Percentiles rank a stretch among this genome's conserved stretches.
These are phyloP conservation scores for Plenodomus lindquistii DNA, from an alignment of 2,329 filamentous ascomycete genomes.

Conservation along the genomic window DNA sequence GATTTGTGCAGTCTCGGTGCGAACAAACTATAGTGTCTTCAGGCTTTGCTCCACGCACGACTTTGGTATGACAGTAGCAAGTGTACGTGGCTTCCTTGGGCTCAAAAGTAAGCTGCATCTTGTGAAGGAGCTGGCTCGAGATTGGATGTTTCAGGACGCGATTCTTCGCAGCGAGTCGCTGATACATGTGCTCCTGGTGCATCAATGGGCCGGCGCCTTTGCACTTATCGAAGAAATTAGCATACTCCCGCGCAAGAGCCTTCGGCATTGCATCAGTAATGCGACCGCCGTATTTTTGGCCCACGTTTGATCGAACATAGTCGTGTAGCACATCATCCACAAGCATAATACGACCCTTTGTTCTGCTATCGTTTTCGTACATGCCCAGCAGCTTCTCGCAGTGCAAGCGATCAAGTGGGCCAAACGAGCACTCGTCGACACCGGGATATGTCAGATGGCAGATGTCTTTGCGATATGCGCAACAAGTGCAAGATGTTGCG, in stretches of 20 bases:
- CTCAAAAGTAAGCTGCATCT: slow-evolving; percentile 7
- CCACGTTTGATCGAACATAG: slow-evolving; percentile 11
- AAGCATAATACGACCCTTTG: slow-evolving; percentile 27
- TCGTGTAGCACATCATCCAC: slow-evolving; percentile 22
- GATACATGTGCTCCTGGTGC: slow-evolving; percentile 19
- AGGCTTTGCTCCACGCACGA: background rate
- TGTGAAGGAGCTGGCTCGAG: slow-evolving; percentile 5
- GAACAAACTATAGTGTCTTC: slow-evolving; percentile 17
- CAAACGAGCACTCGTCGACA: slow-evolving; percentile 7
- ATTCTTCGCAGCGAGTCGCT: slow-evolving; percentile 16
- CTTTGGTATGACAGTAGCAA: slow-evolving; percentile 24
- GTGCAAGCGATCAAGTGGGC: slow-evolving; percentile 27
- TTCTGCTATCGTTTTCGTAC: slow-evolving; percentile 18
- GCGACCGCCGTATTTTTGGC: background rate
- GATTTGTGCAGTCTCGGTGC: slow-evolving; percentile 17
- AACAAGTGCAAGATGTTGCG: background rate
- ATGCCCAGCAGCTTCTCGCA: slow-evolving; percentile 19
- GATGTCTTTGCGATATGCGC: slow-evolving; percentile 5
- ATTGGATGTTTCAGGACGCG: slow-evolving; percentile 9
- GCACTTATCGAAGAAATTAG: slow-evolving; percentile 4
- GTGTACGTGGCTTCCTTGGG: slow-evolving; percentile 2
- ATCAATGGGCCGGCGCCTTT: slow-evolving; percentile 16
- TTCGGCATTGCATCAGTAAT: slow-evolving; percentile 6
- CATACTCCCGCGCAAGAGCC: slow-evolving; percentile 17
- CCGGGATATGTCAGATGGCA: slow-evolving; percentile 25